phyloP scores from a whole-genome alignment of 352 stramenopile genomes.

The Pythium phragmitis region DNA sequence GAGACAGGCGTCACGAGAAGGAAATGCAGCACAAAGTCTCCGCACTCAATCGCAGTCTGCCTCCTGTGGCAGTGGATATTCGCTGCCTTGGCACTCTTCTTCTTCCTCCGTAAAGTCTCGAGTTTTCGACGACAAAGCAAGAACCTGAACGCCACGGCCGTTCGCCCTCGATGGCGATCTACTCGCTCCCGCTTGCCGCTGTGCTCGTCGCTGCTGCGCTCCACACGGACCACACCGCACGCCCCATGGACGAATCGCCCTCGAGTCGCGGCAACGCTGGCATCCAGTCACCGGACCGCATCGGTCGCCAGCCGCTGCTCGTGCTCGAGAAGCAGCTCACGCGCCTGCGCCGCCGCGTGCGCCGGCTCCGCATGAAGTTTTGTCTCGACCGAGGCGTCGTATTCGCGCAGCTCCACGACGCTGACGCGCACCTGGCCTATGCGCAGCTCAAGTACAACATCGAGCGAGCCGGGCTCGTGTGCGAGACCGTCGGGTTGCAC shows the following conservation, averaged over 20 bases:
- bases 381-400: not conserved
- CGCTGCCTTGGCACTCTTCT: no score
- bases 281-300: not conserved
- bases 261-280: not conserved
- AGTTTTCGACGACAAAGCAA: no score
- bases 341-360: not conserved
- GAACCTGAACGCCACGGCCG: no score
- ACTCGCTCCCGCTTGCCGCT: constrained; percentile 2
- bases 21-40: no score
- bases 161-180: not conserved
- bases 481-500: not conserved
- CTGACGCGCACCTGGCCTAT: constrained; percentile 1
- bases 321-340: not conserved
- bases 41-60: no score
- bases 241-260: not conserved
- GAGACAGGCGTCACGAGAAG: no score
- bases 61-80: no score
- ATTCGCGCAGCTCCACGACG: constrained; percentile 4
- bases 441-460: not conserved
- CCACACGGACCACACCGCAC: not conserved
- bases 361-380: not conserved
- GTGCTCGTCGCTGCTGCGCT: constrained; percentile 4
- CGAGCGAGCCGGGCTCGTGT: not conserved
- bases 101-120: no score
- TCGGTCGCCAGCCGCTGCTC: not conserved